phyloP scores from a whole-genome alignment of 768 basidiomycete species.

The Boletus tylopilopsis region DNA sequence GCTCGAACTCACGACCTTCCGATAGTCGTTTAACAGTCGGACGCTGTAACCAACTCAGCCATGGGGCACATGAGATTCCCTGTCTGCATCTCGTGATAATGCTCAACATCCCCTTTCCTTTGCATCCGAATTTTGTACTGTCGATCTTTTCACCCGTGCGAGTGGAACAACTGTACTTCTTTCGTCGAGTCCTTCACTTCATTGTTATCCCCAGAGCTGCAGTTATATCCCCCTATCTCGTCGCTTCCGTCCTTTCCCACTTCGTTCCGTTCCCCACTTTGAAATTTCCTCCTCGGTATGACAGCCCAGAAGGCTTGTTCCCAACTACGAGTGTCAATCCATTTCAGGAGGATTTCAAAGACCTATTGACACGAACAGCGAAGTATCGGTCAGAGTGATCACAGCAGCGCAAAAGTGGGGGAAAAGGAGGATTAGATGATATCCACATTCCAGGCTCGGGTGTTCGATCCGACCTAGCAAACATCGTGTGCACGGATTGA shows the following conservation, averaged over 20 bases:
- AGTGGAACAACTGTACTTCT: no score
- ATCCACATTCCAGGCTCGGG: background rate
- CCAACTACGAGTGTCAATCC: slow-evolving; percentile 87
- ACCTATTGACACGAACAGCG: slow-evolving; percentile 37
- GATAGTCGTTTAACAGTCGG: slow-evolving; percentile 43
- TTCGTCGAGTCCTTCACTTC: background rate
- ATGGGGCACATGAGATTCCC: slow-evolving; percentile 36
- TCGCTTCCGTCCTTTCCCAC: slow-evolving; percentile 1
- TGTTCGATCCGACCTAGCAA: background rate
- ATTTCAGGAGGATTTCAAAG: slow-evolving; percentile 87
- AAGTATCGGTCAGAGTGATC: slow-evolving; percentile 3
- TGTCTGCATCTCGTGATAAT: no score
- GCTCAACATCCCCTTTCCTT: no score
- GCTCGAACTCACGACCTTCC: slow-evolving; percentile 54
- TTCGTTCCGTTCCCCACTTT: slow-evolving; percentile 26
- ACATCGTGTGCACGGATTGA: background rate
- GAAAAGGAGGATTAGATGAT: background rate
- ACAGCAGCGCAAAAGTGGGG: background rate
- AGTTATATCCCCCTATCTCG: background rate
- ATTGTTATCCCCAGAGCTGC: background rate
- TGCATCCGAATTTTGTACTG: no score
- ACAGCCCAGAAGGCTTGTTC: slow-evolving; percentile 81
- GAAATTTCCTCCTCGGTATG: slow-evolving; percentile 90
- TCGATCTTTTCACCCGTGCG: no score
- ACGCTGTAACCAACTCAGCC: slow-evolving; percentile 51